Base-by-base conservation (phyloP, 352 stramenopile species). In the Elongisporangium undulatum region DNA sequence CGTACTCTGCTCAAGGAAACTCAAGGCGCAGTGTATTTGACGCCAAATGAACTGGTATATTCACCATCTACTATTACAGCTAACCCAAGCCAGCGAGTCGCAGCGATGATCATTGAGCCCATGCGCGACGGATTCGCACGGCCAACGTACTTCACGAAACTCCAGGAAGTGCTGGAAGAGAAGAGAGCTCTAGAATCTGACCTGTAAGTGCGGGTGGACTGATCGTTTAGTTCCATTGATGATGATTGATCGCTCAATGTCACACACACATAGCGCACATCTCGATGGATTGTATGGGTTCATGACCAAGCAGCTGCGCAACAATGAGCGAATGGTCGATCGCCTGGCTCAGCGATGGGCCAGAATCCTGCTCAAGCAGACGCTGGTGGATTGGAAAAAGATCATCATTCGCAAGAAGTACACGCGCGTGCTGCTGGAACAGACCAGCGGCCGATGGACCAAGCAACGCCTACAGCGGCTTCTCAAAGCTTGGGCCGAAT, bases 381-480 rank as follows among this genome's bases (percentile, higher is more conserved):
- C 79, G 2, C 65, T 90, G 3, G 74, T 78, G 34, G 69, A 90
- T 56, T 90, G 79, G 79, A 84, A 82, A 58, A 86, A 87, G 66
- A 81, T 87, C 45, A 81, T 87, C 49, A 67, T 87, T 16, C 75
- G 77, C 49, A 86, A 86, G 48, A 90, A 90, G 38, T 90, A 87
- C 62, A 87, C 79, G 17, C 75, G 79, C 13, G 79, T 90, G 41
- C 59, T 90, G 51, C 65, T 90, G 0, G 71, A 79, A 22, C 83
- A 87, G 59, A 87, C 75, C 8, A 80, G 73, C 49, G 66, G 64
- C 16, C 69, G 79, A 1, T 87, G 79, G 79, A 61, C 65, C 15
- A 84, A 75, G 53, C 77, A 90, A 58, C 69, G 71, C 0, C 51
- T 84, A 7, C 61, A 63, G 21, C 64, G 70, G 5, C 51, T 85